phyloP scores from a whole-genome alignment of 1,284 basidiomycete genomes.

The Tausonia pullulans region DNA sequence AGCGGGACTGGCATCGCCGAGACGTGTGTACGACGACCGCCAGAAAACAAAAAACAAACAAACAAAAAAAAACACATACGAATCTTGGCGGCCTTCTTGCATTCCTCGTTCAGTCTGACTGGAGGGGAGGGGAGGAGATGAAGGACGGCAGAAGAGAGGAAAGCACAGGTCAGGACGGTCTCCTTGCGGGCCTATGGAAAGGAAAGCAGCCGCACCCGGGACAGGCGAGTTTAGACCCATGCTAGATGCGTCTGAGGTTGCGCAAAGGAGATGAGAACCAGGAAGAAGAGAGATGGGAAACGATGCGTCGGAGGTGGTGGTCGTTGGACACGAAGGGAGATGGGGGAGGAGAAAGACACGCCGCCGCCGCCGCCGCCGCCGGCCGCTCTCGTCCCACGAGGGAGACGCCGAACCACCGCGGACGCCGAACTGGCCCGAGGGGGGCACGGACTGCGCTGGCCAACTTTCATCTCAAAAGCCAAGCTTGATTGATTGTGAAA shows the following conservation, averaged over 20 bases:
- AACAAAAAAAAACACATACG: conserved; percentile 21
- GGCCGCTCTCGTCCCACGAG: too few relatives aligned
- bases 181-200: background rate
- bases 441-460: too few relatives aligned
- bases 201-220: conserved; percentile 25
- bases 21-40: background rate
- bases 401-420: too few relatives aligned
- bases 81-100: conserved; percentile 43
- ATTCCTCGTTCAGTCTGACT: conserved; percentile 40
- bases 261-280: background rate
- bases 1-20: background rate
- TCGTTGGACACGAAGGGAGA: too few relatives aligned
- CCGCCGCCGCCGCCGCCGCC: too few relatives aligned
- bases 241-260: background rate
- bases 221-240: conserved; percentile 34
- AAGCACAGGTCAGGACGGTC: background rate
- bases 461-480: too few relatives aligned
- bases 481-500: too few relatives aligned
- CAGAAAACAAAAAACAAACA: background rate
- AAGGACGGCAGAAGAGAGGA: background rate
- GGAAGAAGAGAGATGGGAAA: background rate
- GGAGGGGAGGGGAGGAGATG: conserved; percentile 17
- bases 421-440: too few relatives aligned
- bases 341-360: too few relatives aligned
- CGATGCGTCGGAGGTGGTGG: background rate